Base-by-base conservation (phyloP, 495 filamentous ascomycete species). In the Neurospora sp. region DNA sequence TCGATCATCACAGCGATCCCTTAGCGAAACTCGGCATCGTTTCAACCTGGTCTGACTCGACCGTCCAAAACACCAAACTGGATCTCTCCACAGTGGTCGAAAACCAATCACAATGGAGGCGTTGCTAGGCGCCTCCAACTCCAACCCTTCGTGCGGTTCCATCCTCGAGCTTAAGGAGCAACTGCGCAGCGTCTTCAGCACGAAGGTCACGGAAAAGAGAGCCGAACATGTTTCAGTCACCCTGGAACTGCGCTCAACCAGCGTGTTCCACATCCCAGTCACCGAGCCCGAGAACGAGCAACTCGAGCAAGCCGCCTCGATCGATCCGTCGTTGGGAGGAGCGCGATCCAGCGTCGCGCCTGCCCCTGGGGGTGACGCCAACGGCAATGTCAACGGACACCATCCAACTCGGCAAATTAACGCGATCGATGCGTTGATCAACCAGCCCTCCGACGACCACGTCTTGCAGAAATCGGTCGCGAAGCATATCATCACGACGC, bases 391-490 rank as follows among this genome's bases (percentile, higher is more conserved):
- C 22, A 71, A 73, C 44, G 71, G 40, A 27, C 72, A 27, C 5
- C 73, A 46, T 14, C 53, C 46, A 8, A 70, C 75, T 18, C 77
- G 78, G 7, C 68, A 72, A 11, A 76, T 83, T 69, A 76, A 70
- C 31, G 81, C 81, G 20, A 80, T 77, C 69, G 82, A 87, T 61
- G 74, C 80, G 1, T 70, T 86, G n/a, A 75, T 81, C 70, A 82
- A 81, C 73, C 84, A 86, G 75, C 79, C 82, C 0, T 39, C 72
- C 18, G 83, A 84, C 61, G 80, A 86, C 61, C 83, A 83, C 9
- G 76, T 78, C 0, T 74, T 84, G 39, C 85, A 87, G 73, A 80
- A 76, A 68, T 76, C 81, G 6, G 78, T 85, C 22, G 75, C 82
- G 8, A 81, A 82, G 71, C 81, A 83, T 71, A 80, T 87, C 75